These are phyloP conservation scores for Suillus placidus DNA, from an alignment of 768 basidiomycete genomes.

Conservation along the genomic window DNA sequence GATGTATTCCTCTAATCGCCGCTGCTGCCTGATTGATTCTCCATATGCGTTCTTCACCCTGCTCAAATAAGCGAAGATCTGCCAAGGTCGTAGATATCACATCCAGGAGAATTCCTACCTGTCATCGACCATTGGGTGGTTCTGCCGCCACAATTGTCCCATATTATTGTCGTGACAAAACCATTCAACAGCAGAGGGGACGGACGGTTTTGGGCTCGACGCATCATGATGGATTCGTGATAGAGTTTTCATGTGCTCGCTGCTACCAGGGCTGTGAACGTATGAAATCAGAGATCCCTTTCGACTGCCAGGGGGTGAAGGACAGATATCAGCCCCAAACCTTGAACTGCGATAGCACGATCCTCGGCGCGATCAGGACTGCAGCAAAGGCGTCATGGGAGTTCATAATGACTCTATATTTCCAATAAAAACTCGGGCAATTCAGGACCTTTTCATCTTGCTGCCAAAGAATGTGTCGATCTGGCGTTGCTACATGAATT, in stretches of 20 bases:
- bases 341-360: neutral
- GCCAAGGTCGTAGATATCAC: conserved; percentile 43
- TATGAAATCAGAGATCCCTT: neutral
- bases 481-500: neutral
- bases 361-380: neutral
- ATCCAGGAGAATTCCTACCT: conserved; percentile 10
- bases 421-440: neutral
- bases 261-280: neutral
- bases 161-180: neutral
- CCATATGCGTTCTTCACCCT: conserved; percentile 32
- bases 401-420: neutral
- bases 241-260: neutral
- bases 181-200: neutral
- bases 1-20: conserved; percentile 35
- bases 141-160: neutral
- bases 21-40: conserved; percentile 8
- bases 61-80: conserved; percentile 49
- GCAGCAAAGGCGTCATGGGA: neutral
- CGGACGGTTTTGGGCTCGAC: neutral
- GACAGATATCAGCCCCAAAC: neutral
- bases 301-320: neutral
- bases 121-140: conserved; percentile 1
- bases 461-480: neutral
- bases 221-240: no score
- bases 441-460: neutral